Conservation (phyloP, 2,329 filamentous ascomycete species). For the Trichoderma sp. region DNA sequence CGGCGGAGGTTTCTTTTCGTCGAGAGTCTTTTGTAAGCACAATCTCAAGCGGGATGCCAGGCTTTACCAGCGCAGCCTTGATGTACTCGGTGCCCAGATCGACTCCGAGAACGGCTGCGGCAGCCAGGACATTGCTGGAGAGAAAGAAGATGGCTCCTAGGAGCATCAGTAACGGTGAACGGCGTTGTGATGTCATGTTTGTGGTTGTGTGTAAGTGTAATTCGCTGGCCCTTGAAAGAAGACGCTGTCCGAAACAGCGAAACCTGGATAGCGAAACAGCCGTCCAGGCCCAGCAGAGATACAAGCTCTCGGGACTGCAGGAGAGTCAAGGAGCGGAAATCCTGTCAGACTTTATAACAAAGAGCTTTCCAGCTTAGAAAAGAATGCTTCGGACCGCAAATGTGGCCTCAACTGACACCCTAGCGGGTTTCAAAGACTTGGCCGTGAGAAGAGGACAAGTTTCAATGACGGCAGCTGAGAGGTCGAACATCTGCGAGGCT, state of each 20-base stretch:
- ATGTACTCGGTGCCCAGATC: constrained; percentile 96
- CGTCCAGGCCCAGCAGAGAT: constrained; percentile 3
- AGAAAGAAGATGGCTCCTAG: constrained; percentile 39
- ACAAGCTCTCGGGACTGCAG: neutral
- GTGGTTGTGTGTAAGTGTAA: constrained; percentile 25
- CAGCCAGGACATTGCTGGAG: constrained; percentile 48
- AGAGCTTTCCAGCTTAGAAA: constrained; percentile 16
- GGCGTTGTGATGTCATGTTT: constrained; percentile 35
- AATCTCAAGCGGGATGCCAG: constrained; percentile 94
- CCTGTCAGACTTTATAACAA: constrained; percentile 11
- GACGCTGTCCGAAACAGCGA: constrained; percentile 20
- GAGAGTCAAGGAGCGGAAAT: neutral
- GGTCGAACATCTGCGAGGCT: constrained; percentile 19
- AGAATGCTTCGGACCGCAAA: constrained; percentile 29
- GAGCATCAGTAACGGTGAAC: constrained; percentile 39
- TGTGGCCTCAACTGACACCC: constrained; percentile 34
- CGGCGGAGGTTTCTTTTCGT: constrained; percentile 86
- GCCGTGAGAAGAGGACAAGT: constrained; percentile 37
- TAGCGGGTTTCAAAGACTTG: constrained; percentile 14
- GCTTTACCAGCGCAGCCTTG: constrained; percentile 94
- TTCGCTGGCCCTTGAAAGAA: neutral
- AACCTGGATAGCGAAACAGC: constrained; percentile 7
- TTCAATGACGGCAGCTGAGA: constrained; percentile 25
- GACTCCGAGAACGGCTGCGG: constrained; percentile 79
- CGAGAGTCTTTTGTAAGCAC: constrained; percentile 97